Evolutionary conservation across 495 filamentous ascomycete genomes (phyloP).

Genomic region (Xylaria bambusicola): DNA sequence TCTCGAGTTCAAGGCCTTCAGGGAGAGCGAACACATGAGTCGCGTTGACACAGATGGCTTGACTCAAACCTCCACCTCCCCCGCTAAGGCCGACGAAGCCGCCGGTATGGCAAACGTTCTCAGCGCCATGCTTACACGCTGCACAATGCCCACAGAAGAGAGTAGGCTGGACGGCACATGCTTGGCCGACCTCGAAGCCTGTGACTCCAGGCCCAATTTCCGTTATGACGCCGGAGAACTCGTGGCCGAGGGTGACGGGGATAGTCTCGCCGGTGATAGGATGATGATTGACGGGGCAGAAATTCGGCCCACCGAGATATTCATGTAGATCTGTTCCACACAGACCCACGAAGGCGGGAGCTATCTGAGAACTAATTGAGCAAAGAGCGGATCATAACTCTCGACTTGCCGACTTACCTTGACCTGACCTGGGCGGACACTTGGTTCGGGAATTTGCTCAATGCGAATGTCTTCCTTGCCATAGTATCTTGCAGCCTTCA

Average conservation of each 20-base stretch:
- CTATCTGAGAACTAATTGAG: conserved; percentile 1
- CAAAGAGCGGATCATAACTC: not conserved
- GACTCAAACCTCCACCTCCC: conserved; percentile 60
- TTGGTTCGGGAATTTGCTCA: conserved; percentile 40
- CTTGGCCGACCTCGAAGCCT: conserved; percentile 53
- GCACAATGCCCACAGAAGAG: conserved; percentile 61
- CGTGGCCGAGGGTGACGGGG: conserved; percentile 63
- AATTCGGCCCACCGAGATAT: conserved; percentile 55
- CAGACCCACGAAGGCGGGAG: conserved; percentile 58
- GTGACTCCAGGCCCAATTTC: conserved; percentile 58
- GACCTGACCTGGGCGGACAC: conserved; percentile 25
- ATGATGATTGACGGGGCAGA: conserved; percentile 57
- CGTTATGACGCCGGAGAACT: conserved; percentile 61
- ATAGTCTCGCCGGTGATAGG: conserved; percentile 57
- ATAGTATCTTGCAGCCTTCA: conserved; percentile 45
- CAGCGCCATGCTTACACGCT: conserved; percentile 50
- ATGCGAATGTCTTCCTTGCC: conserved; percentile 49
- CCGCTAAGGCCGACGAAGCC: conserved; percentile 64
- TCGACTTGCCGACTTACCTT: conserved; percentile 37
- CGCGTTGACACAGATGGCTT: conserved; percentile 56
- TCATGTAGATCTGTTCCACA: conserved; percentile 65
- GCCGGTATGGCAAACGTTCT: conserved; percentile 59
- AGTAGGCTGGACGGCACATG: conserved; percentile 60
- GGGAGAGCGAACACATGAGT: conserved; percentile 47
- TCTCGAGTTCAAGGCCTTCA: conserved; percentile 51